Percentiles rank a stretch among this genome's conserved stretches.
Conservation (phyloP, 306 rosid genomes). For the Acmispon strigosus region DNA sequence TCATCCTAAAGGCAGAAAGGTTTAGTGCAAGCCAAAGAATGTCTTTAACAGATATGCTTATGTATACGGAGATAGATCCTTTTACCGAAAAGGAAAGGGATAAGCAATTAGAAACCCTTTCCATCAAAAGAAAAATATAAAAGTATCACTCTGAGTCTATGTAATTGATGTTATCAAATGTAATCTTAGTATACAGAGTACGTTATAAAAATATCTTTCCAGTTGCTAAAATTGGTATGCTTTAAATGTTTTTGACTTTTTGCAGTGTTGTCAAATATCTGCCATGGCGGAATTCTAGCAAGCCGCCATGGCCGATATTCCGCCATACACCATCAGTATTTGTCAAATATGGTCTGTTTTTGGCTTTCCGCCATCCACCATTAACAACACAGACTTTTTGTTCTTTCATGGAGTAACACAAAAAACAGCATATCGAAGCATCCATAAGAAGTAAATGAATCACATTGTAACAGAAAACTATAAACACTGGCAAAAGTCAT, state of each 20-base stretch:
- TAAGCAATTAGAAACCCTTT: neutral
- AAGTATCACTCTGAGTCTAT: neutral
- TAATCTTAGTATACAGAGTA: neutral
- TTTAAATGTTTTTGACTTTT: neutral
- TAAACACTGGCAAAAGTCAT: neutral
- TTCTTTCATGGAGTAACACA: neutral
- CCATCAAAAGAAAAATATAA: neutral
- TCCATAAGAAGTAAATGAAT: neutral
- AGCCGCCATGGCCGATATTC: no score
- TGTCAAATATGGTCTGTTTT: no score
- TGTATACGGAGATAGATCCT: neutral
- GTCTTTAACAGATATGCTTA: neutral
- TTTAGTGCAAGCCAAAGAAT: neutral
- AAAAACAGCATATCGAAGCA: conserved; percentile 9
- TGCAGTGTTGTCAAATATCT: no score
- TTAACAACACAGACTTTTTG: no score
- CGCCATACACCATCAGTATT: no score
- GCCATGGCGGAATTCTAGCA: no score
- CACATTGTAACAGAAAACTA: conserved; percentile 2
- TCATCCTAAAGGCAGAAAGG: conserved; percentile 3
- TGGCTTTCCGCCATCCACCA: no score
- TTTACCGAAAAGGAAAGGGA: neutral
- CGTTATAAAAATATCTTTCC: neutral
- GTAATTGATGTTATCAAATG: neutral
- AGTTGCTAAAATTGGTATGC: neutral